phyloP scores from a whole-genome alignment of 768 basidiomycete genomes.

The Xerocomus potaroensis region DNA sequence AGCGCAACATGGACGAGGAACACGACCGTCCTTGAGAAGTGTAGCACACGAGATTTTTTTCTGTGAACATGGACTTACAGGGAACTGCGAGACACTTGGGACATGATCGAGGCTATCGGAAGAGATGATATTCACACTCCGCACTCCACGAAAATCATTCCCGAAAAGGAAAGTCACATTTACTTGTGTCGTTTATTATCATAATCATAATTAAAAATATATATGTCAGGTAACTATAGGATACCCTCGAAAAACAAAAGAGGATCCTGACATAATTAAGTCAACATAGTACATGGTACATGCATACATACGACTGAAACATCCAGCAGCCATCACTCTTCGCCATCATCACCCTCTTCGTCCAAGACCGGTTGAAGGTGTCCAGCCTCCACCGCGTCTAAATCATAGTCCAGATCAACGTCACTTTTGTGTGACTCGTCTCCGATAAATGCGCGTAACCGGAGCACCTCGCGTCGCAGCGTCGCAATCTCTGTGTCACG shows the following conservation, averaged over 20 bases:
- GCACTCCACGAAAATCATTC: constrained; percentile 26
- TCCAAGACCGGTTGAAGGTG: constrained; percentile 23
- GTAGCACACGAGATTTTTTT: not conserved
- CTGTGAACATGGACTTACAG: constrained; percentile 30
- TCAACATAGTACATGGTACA: constrained; percentile 12
- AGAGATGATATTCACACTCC: constrained; percentile 16
- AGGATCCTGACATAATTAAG: constrained; percentile 5
- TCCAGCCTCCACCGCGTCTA: constrained; percentile 27
- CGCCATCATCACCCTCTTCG: constrained; percentile 32
- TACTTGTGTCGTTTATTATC: too few species aligned
- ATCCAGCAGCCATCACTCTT: constrained; percentile 13
- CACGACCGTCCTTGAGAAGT: constrained; percentile 46
- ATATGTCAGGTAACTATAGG: too few species aligned
- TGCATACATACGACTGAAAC: constrained; percentile 3
- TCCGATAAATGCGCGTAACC: constrained; percentile 43
- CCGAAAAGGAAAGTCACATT: constrained; percentile 11
- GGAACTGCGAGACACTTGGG: constrained; percentile 34
- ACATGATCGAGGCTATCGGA: constrained; percentile 7
- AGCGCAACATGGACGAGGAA: constrained; percentile 79
- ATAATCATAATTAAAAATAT: too few species aligned
- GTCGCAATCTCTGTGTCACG: constrained; percentile 72
- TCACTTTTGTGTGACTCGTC: constrained; percentile 20
- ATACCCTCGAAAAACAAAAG: not conserved
- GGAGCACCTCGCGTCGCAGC: constrained; percentile 62
- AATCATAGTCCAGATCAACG: constrained; percentile 27